Evolutionary conservation across 306 rosid species (phyloP).

Genomic region (Quercus ilex): DNA sequence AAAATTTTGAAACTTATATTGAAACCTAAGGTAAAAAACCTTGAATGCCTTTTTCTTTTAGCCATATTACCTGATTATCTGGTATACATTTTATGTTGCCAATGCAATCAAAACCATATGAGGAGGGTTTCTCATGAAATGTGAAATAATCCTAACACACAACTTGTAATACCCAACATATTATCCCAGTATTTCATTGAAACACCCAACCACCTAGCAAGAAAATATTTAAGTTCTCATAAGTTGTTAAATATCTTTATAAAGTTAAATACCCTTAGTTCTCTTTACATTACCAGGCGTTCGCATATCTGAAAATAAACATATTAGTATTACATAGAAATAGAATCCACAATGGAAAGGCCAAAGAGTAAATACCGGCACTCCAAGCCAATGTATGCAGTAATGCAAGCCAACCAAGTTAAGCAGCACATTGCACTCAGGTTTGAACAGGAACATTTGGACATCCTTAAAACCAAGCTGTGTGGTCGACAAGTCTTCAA

Average conservation of each 20-base stretch:
- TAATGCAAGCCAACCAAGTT: slow-evolving; percentile 79
- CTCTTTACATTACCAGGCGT: not conserved
- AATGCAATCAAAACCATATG: not conserved
- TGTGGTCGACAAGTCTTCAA: slow-evolving; percentile 35
- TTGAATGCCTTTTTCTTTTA: not conserved
- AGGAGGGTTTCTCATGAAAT: not conserved
- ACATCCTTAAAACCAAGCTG: slow-evolving; percentile 68
- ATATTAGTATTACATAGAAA: slow-evolving; percentile 1
- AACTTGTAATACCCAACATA: not conserved
- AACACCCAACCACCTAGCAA: not conserved
- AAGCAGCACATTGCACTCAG: slow-evolving; percentile 43
- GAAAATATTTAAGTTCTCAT: not conserved
- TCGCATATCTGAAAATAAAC: not conserved
- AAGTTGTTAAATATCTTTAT: not conserved
- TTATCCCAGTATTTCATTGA: not conserved
- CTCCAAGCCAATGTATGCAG: slow-evolving; percentile 45
- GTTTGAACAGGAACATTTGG: slow-evolving; percentile 58
- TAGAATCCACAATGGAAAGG: slow-evolving; percentile 5
- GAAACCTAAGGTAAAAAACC: not conserved
- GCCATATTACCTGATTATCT: not conserved
- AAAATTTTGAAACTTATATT: not conserved
- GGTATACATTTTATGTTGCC: not conserved
- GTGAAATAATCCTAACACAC: not conserved
- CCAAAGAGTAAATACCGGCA: slow-evolving; percentile 48
- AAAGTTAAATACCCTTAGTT: not conserved